phyloP scores from a whole-genome alignment of 2,329 filamentous ascomycete species.

The Hypoxylon sp. region DNA sequence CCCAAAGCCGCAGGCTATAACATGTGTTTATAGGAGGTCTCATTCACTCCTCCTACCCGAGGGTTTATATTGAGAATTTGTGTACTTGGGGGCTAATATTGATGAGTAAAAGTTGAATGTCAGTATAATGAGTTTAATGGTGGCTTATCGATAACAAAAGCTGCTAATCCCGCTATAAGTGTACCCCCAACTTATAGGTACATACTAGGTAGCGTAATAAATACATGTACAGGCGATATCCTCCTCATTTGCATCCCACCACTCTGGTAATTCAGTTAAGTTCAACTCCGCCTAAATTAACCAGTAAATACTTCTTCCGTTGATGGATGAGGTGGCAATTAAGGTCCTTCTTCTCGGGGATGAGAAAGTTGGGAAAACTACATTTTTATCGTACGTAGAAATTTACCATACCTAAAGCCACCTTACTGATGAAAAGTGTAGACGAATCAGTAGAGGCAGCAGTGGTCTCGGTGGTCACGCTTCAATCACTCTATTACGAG shows the following conservation, averaged over 20 bases:
- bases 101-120: slow-evolving; percentile 29
- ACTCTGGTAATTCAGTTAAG: not conserved
- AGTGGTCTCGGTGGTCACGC: slow-evolving; percentile 58
- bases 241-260: slow-evolving; percentile 12
- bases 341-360: slow-evolving; percentile 73
- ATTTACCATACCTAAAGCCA: slow-evolving; percentile 25
- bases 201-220: slow-evolving; percentile 20
- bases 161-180: slow-evolving; percentile 2
- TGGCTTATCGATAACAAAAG: slow-evolving; percentile 51
- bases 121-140: slow-evolving; percentile 13
- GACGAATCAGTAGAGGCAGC: slow-evolving; percentile 66
- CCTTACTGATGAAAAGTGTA: slow-evolving; percentile 50
- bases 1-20: slow-evolving; percentile 46
- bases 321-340: slow-evolving; percentile 65
- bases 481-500: slow-evolving; percentile 66
- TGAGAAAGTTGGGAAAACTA: slow-evolving; percentile 72
- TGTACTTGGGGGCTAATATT: not conserved
- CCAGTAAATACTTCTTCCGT: not conserved
- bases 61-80: not conserved
- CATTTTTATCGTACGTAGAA: slow-evolving; percentile 70
- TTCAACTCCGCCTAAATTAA: slow-evolving; percentile 1
- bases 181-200: slow-evolving; percentile 7
- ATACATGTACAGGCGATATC: slow-evolving; percentile 13
- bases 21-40: slow-evolving; percentile 41
- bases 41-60: slow-evolving; percentile 45